phyloP scores from a whole-genome alignment of 2,329 filamentous ascomycete species.

The Hypoxylon sp. region DNA sequence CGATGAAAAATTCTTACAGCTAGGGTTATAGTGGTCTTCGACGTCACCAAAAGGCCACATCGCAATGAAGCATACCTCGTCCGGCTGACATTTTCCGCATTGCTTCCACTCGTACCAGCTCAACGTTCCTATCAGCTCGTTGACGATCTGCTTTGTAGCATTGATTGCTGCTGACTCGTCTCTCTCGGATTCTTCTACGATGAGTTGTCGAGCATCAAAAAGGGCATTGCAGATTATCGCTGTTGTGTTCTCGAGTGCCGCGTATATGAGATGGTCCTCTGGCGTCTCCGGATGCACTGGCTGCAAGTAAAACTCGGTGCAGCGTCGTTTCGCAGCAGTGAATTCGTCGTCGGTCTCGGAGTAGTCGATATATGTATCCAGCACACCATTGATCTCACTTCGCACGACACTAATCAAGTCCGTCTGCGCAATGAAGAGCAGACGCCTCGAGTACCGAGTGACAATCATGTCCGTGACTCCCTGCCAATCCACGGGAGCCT shows the following conservation, averaged over 20 bases:
- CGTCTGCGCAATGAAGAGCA: slow-evolving; percentile 53
- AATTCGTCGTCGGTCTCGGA: slow-evolving; percentile 39
- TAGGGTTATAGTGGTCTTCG: slow-evolving; percentile 45
- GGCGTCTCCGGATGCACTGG: slow-evolving; percentile 48
- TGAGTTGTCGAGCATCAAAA: slow-evolving; percentile 41
- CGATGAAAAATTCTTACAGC: slow-evolving; percentile 39
- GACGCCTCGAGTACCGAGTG: slow-evolving; percentile 64
- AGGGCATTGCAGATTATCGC: slow-evolving; percentile 39
- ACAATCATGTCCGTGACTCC: slow-evolving; percentile 71
- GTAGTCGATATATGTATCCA: slow-evolving; percentile 57
- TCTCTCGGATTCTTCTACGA: slow-evolving; percentile 34
- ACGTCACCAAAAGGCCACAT: slow-evolving; percentile 51
- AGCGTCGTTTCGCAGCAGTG: slow-evolving; percentile 54
- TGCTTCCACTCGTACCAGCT: slow-evolving; percentile 49
- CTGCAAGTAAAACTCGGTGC: slow-evolving; percentile 56
- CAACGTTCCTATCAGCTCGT: slow-evolving; percentile 42
- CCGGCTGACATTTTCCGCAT: slow-evolving; percentile 44
- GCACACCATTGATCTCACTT: slow-evolving; percentile 49
- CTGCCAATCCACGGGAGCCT: slow-evolving; percentile 68
- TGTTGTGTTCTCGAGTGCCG: slow-evolving; percentile 48
- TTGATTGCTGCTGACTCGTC: slow-evolving; percentile 14
- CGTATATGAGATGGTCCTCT: slow-evolving; percentile 56
- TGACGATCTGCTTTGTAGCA: slow-evolving; percentile 23
- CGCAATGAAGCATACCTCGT: slow-evolving; percentile 50
- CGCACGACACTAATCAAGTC: slow-evolving; percentile 45